Evolutionary conservation across 2,329 filamentous ascomycete genomes (phyloP).

Genomic region (Epichloe scottii): DNA sequence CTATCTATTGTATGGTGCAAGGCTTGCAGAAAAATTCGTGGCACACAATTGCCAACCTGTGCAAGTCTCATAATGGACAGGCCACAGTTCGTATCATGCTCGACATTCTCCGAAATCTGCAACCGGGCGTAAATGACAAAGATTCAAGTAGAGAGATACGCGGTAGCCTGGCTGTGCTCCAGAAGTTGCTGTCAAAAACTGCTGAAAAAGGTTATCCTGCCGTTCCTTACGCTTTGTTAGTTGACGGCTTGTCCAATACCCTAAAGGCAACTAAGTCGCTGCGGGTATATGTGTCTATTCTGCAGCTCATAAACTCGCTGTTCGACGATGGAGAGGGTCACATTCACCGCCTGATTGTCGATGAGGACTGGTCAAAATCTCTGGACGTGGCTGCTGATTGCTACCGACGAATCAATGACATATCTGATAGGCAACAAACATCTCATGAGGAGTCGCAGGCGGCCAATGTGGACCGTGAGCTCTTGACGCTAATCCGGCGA

Average conservation of each 20-base stretch:
- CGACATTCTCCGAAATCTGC: conserved; percentile 43
- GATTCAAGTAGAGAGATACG: conserved; percentile 44
- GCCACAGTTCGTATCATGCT: conserved; percentile 54
- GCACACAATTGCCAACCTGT: conserved; percentile 58
- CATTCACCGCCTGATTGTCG: conserved; percentile 43
- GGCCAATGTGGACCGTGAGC: conserved; percentile 28
- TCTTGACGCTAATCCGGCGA: conserved; percentile 31
- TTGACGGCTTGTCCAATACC: conserved; percentile 43
- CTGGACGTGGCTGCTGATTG: conserved; percentile 48
- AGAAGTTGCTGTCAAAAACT: conserved; percentile 48
- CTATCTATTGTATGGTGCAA: conserved; percentile 55
- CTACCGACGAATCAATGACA: conserved; percentile 20
- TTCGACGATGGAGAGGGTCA: conserved; percentile 40
- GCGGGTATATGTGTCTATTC: conserved; percentile 32
- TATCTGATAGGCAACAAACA: conserved; percentile 13
- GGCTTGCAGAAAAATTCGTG: conserved; percentile 51
- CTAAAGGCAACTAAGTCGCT: conserved; percentile 30
- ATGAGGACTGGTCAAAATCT: conserved; percentile 54
- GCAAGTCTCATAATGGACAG: conserved; percentile 62
- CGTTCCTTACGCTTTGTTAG: conserved; percentile 45
- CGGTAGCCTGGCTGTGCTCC: conserved; percentile 49
- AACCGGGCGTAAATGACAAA: conserved; percentile 33
- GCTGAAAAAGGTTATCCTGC: conserved; percentile 46
- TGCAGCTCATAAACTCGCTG: conserved; percentile 42
- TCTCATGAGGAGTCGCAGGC: conserved; percentile 20